Evolutionary conservation across 345 rosid genomes (phyloP).

Genomic region (Nasturtium officinale): DNA sequence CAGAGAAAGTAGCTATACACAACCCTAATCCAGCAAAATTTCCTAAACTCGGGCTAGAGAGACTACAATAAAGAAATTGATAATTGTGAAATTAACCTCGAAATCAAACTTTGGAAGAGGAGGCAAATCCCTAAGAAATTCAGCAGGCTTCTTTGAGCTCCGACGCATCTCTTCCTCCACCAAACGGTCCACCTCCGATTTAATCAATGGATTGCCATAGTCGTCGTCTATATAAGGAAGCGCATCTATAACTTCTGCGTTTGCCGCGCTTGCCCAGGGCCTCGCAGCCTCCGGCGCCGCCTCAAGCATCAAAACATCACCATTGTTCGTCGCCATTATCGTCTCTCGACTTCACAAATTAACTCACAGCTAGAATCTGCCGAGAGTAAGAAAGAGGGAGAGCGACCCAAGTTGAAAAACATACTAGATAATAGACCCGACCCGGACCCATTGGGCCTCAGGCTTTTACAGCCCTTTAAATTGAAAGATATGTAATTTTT

Average conservation of each 20-base stretch:
- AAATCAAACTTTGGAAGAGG: conserved; percentile 68
- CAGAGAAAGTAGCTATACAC: background rate
- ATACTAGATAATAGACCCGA: background rate
- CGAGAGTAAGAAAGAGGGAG: background rate
- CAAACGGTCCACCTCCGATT: conserved; percentile 82
- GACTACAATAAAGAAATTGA: conserved; percentile 23
- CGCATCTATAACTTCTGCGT: conserved; percentile 81
- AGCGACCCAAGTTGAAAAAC: background rate
- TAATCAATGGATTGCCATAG: conserved; percentile 70
- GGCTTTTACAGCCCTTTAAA: background rate
- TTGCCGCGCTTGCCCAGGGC: conserved; percentile 65
- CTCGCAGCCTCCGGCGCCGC: conserved; percentile 63
- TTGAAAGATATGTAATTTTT: background rate
- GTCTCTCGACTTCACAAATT: conserved; percentile 12
- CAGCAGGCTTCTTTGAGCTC: conserved; percentile 86
- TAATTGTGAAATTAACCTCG: conserved; percentile 50
- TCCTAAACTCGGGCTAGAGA: background rate
- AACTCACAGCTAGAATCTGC: conserved; percentile 6
- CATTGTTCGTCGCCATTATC: conserved; percentile 47
- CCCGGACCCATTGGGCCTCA: conserved; percentile 21
- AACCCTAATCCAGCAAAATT: conserved; percentile 20
- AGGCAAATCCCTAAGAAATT: conserved; percentile 81
- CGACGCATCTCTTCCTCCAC: conserved; percentile 98
- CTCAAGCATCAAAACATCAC: conserved; percentile 80
- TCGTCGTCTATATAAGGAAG: conserved; percentile 97